Base-by-base conservation (phyloP, 371 early-diverging fungal species). In the Mortierella sp. region DNA sequence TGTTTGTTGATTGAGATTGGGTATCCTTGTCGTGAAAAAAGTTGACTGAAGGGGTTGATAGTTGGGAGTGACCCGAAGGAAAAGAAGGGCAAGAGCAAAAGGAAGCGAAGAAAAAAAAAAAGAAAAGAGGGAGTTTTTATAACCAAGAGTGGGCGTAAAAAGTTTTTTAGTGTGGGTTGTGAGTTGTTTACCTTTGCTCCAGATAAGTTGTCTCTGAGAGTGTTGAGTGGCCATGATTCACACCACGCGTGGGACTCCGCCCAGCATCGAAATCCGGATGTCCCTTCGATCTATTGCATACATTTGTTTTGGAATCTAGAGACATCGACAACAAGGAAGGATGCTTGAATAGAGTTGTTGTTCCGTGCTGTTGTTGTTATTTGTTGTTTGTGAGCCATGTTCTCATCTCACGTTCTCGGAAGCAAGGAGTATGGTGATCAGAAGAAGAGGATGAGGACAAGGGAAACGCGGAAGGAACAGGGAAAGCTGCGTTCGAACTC, bases 181-280 rank as follows among this genome's bases (percentile, higher is more conserved):
- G 0, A n/a, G 12, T 41, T 56, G 41, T 56, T 74, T 49, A 43
- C 44, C 54, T 11, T 16, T 74, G 16, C 1, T 0, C 32, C 21
- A 2, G 24, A 41, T 68, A 2, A 35, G 51, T 51, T 16, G 5
- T 18, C 21, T 51, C 51, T 68, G 35, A 41, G 41, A 41, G 41
- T 32, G 18, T 6, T 18, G 21, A 68, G 41, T 68, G 70, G 71
- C 58, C 48, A n/a, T 60, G 77, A 74, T 78, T 74, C 79, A 68
- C 29, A 63, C 18, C 68, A 38, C 43, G 41, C 68, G 68, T 41
- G 3, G 18, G 18, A 68, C 68, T 68, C 68, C 68, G 68, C 68
- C 68, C 43, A 21, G 24, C 38, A 46, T 32, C 38, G 14, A n/a
- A 41, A 12, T 0, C 49, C 21, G 51, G 51, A 51, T 21, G 21